Evolutionary conservation across 768 basidiomycete species (phyloP).

Genomic region (Phlebiopsis flavidoalba): DNA sequence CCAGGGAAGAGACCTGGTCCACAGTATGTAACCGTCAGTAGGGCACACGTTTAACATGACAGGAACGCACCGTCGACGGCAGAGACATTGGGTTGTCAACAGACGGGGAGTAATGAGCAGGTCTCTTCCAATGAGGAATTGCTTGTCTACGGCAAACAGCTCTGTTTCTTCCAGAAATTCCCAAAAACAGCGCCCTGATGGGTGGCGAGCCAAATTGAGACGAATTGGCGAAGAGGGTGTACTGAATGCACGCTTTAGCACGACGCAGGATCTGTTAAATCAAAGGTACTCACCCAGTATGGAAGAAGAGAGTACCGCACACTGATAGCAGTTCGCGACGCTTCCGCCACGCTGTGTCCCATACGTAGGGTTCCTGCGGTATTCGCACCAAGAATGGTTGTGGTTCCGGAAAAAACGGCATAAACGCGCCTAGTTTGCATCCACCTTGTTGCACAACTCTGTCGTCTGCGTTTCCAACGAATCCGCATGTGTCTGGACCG

Average conservation of each 20-base stretch:
- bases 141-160: constrained; percentile 53
- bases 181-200: constrained; percentile 69
- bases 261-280: neutral
- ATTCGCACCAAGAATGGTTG: constrained; percentile 64
- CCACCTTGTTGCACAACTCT: constrained; percentile 67
- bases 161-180: constrained; percentile 72
- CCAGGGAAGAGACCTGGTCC: constrained; percentile 55
- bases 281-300: constrained; percentile 56
- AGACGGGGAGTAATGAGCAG: constrained; percentile 77
- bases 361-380: constrained; percentile 73
- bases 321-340: constrained; percentile 68
- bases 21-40: constrained; percentile 17
- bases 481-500: constrained; percentile 74
- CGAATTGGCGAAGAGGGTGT: constrained; percentile 67
- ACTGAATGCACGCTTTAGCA: constrained; percentile 33
- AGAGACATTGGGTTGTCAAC: constrained; percentile 57
- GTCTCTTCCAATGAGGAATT: constrained; percentile 67
- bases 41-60: neutral
- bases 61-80: constrained; percentile 50
- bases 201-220: constrained; percentile 63
- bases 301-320: constrained; percentile 68
- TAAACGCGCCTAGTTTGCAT: constrained; percentile 57
- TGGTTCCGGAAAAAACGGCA: constrained; percentile 71
- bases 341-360: constrained; percentile 75
- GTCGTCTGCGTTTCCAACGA: constrained; percentile 68